Evolutionary conservation across 75 land plant species (phyloP), one percentile per base, ranked within the genome.

Genomic region (Cunninghamia lanceolata): DNA sequence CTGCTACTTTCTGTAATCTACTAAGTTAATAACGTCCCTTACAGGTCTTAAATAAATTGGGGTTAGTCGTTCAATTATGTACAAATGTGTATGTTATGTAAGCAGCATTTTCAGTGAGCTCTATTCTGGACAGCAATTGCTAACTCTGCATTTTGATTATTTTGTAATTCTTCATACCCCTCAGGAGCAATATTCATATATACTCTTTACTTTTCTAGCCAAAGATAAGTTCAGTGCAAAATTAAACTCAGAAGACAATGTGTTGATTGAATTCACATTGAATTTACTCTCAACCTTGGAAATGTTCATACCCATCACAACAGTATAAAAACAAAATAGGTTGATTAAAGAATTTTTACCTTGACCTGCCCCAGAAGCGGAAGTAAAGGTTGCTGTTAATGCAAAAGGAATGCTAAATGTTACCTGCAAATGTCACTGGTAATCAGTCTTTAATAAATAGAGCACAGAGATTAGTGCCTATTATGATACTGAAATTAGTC

Each of bases 361-460:
- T 95, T 96, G 99, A 6, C 99, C 99, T 74, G 94, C 95, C 35
- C 96, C 97, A 82, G 93, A 85, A 54, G 91, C 70, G 43, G 94
- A 95, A 47, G 94, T 91, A 17, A 94, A 90, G 46, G 93, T 77
- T 14, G 99, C 95, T 42, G 96, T 85, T 87, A 98, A 81, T 34
- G 99, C 99, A 92, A 94, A 96, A 42, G 99, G 99, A 87, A 98
- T 89, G 87, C 93, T 95, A 85, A 95, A 98, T 30, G 99, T 98
- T 13, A 98, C 93, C 99, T 96, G 95, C 87, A 88, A 6, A 28
- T 43, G 25, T 39, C 13, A 28, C 46, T 3, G 1, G 50, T 25
- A 42, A 84, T 84, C 35, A 68, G n/a, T 43, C 30, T 50, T 34
- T 73, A 73, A 34, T 38, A 73, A 28, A 32, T 28, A 53, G 15